Percentiles rank a stretch among this genome's conserved stretches.
Conservation (phyloP, 345 rosid genomes). For the Abelmoschus esculentus region DNA sequence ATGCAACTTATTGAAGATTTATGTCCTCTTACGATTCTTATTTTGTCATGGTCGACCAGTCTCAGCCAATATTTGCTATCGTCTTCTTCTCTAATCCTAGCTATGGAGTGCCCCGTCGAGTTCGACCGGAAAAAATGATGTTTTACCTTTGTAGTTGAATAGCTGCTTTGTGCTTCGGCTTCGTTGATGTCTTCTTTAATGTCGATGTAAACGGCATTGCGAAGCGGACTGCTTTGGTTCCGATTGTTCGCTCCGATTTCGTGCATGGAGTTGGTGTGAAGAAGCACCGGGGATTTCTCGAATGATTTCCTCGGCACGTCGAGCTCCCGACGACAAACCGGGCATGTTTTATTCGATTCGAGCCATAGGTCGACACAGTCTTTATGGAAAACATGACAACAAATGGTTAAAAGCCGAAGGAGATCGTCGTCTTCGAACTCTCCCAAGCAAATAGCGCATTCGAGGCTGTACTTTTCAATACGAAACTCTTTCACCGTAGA, state of each 20-base stretch:
- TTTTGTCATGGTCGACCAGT: constrained; percentile 46
- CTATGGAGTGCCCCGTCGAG: constrained; percentile 72
- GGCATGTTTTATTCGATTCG: constrained; percentile 61
- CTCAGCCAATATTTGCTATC: constrained; percentile 44
- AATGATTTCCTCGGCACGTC: constrained; percentile 41
- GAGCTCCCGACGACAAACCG: constrained; percentile 73
- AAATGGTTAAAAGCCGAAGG: constrained; percentile 58
- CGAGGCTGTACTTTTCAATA: constrained; percentile 55
- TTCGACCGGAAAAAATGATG: constrained; percentile 38
- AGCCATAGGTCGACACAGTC: constrained; percentile 91
- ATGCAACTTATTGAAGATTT: constrained; percentile 49
- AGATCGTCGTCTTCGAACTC: constrained; percentile 60
- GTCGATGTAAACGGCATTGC: constrained; percentile 27
- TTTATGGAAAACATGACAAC: constrained; percentile 76
- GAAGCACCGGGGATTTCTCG: constrained; percentile 21
- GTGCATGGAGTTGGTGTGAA: constrained; percentile 11
- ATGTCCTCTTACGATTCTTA: constrained; percentile 42
- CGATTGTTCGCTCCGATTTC: neutral
- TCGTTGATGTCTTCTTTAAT: constrained; percentile 26
- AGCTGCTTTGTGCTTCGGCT: constrained; percentile 14
- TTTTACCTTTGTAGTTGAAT: neutral
- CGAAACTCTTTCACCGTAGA: constrained; percentile 57
- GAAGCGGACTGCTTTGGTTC: constrained; percentile 2
- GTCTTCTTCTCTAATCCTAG: constrained; percentile 29
- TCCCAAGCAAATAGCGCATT: constrained; percentile 71